Evolutionary conservation across 805 yeast species (phyloP).

Genomic region (Kodamaea lidongshanica): DNA sequence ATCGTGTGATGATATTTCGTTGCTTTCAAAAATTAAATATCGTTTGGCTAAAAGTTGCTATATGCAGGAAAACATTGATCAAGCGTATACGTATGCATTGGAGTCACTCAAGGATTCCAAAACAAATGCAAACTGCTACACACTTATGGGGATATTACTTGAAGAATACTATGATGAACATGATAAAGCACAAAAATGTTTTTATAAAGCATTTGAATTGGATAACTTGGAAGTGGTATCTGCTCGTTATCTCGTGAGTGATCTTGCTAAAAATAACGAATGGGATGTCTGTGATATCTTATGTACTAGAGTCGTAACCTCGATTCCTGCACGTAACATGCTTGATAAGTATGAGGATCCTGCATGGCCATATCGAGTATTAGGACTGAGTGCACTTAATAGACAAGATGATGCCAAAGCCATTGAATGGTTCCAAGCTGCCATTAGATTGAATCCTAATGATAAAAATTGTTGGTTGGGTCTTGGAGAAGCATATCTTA

Average conservation of each 20-base stretch:
- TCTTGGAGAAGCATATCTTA: slow-evolving; percentile 89
- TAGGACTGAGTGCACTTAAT: slow-evolving; percentile 75
- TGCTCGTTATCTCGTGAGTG: slow-evolving; percentile 63
- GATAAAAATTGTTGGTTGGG: slow-evolving; percentile 89
- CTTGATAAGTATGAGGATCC: slow-evolving; percentile 35
- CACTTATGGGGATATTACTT: slow-evolving; percentile 76
- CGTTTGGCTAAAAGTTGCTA: slow-evolving; percentile 64
- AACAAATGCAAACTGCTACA: slow-evolving; percentile 70
- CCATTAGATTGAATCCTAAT: slow-evolving; percentile 58
- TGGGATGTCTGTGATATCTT: slow-evolving; percentile 83
- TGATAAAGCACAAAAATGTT: slow-evolving; percentile 75
- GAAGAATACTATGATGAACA: slow-evolving; percentile 50
- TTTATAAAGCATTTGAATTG: slow-evolving; percentile 81
- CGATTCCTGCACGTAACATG: slow-evolving; percentile 53
- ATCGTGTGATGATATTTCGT: no score
- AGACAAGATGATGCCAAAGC: slow-evolving; percentile 69
- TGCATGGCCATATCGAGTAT: slow-evolving; percentile 84
- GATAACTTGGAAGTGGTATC: slow-evolving; percentile 72
- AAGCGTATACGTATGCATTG: slow-evolving; percentile 54
- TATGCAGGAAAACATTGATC: slow-evolving; percentile 22
- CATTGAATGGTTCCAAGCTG: slow-evolving; percentile 82
- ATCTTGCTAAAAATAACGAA: slow-evolving; percentile 60
- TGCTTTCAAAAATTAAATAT: slow-evolving; percentile 52
- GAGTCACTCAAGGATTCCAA: slow-evolving; percentile 58
- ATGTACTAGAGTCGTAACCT: slow-evolving; percentile 56